Evolutionary conservation across 2,329 filamentous ascomycete genomes (phyloP).

Genomic region (Calcarisporium arbuscula): DNA sequence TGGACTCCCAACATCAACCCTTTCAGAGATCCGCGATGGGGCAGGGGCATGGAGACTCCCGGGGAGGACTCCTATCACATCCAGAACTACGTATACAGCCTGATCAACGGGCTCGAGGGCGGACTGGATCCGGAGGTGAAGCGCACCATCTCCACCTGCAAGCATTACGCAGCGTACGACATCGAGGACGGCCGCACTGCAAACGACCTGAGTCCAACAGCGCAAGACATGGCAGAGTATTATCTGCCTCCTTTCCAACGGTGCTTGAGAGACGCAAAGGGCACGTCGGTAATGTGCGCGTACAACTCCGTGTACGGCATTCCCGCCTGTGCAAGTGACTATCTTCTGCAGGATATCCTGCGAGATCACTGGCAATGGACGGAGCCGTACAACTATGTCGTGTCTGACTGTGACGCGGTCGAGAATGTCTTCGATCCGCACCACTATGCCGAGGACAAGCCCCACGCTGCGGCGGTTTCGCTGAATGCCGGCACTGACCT

Average conservation of each 20-base stretch:
- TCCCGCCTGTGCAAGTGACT: slow-evolving; percentile 57
- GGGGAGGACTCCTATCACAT: slow-evolving; percentile 50
- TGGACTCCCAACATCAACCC: slow-evolving; percentile 65
- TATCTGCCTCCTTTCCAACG: slow-evolving; percentile 60
- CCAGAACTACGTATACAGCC: slow-evolving; percentile 42
- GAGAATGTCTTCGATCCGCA: slow-evolving; percentile 46
- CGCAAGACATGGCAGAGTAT: slow-evolving; percentile 62
- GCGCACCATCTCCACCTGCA: slow-evolving; percentile 49
- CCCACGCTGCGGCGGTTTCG: slow-evolving; percentile 26
- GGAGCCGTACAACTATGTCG: slow-evolving; percentile 55
- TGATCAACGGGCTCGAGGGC: slow-evolving; percentile 48
- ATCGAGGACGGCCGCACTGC: slow-evolving; percentile 45
- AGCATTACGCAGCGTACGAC: slow-evolving; percentile 55
- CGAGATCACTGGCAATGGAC: slow-evolving; percentile 61
- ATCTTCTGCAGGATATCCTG: slow-evolving; percentile 56
- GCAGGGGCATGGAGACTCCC: slow-evolving; percentile 54
- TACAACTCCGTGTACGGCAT: slow-evolving; percentile 62
- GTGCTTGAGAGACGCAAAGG: slow-evolving; percentile 52
- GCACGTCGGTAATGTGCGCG: slow-evolving; percentile 54
- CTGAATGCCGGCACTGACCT: slow-evolving; percentile 26
- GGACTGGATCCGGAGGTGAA: slow-evolving; percentile 6
- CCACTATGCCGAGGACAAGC: slow-evolving; percentile 28
- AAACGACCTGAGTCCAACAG: slow-evolving; percentile 49
- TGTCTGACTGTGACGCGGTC: slow-evolving; percentile 59
- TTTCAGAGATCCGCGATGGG: slow-evolving; percentile 58